Evolutionary conservation across 108 stramenopile species (phyloP), one percentile per base, ranked within the genome.

Genomic region (Nannochloropsis salina): DNA sequence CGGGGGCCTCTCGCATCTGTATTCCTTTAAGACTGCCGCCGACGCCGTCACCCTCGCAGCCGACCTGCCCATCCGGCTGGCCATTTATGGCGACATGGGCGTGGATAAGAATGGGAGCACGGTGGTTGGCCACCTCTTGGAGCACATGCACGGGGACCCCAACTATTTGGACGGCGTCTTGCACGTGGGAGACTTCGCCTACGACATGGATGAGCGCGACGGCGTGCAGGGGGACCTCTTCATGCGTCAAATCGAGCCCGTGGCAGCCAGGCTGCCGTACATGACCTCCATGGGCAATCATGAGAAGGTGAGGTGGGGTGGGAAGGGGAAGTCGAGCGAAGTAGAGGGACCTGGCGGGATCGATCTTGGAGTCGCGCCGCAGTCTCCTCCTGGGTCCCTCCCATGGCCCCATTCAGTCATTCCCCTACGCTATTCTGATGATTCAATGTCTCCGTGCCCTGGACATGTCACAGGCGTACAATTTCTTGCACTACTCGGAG

Each of bases 111-210:
- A 21, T 9, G 41, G 31, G 9, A 85, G 80, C 21, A 80, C 85
- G 20, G 47, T 22, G 18, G 80, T 85, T 42, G 5, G 80, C 21
- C 42, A 42, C 21, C 15, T 21, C 8, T 79, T 85, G n/a, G 41
- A 22, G 42, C 31, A 79, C 42, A 43, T 45, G 80, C 31, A 80
- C 21, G 21, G 42, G 42, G 80, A 80, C 47, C 5, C 61, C 2
- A 80, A 42, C 12, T 80, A 80, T 18, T 85, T 85, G 20, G 85
- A 85, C 21, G 80, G 80, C 80, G 80, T 85, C 43, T 20, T 85
- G 18, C 85, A 85, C 21, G 85, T 85, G 6, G 85, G 85, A 42
- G 85, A 85, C 18, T 85, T 85, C 80, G 85, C 85, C 8, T 85
- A 85, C 80, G 80, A 85, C 21, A 85, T 85, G 85, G 42, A 85